Evolutionary conservation across 1,139 yeast species (phyloP).

Genomic region (Pichia sp.): DNA sequence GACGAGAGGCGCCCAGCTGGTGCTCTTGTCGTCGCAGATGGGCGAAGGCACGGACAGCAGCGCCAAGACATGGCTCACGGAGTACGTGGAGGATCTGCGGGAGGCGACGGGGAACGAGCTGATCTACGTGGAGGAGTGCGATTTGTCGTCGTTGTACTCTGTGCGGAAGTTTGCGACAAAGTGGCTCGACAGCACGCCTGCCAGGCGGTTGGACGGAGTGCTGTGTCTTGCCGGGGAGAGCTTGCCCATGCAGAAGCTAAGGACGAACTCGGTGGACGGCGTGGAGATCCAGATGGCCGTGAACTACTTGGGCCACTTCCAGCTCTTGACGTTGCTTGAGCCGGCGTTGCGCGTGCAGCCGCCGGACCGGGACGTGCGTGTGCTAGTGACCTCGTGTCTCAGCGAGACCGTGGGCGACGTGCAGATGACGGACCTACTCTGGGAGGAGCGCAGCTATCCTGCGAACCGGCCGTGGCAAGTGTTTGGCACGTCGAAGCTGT

Average conservation of each 20-base stretch:
- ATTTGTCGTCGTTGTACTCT: constrained; percentile 66
- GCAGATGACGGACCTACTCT: constrained; percentile 63
- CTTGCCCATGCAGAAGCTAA: constrained; percentile 58
- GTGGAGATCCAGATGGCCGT: constrained; percentile 79
- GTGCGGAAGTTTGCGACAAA: constrained; percentile 88
- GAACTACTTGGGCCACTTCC: constrained; percentile 78
- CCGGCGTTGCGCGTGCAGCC: constrained; percentile 88
- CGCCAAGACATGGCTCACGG: constrained; percentile 57
- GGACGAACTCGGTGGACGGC: constrained; percentile 73
- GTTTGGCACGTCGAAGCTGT: constrained; percentile 77
- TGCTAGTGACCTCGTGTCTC: constrained; percentile 70
- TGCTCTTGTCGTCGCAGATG: constrained; percentile 57
- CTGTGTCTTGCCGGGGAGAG: constrained; percentile 84
- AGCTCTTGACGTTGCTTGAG: constrained; percentile 66
- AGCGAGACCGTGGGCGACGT: constrained; percentile 69
- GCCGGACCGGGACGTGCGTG: constrained; percentile 87
- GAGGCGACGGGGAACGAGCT: constrained; percentile 62
- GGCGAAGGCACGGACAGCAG: constrained; percentile 39
- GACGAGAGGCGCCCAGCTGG: constrained; percentile 76
- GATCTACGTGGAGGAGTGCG: constrained; percentile 86
- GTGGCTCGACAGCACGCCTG: constrained; percentile 90
- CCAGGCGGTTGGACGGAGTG: constrained; percentile 84
- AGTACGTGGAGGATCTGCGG: constrained; percentile 73
- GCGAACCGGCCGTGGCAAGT: constrained; percentile 62
- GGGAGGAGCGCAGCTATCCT: constrained; percentile 59